These are phyloP conservation scores for Uronychia setigera DNA, from an alignment of 73 alveolate genomes.

Conservation along the genomic window DNA sequence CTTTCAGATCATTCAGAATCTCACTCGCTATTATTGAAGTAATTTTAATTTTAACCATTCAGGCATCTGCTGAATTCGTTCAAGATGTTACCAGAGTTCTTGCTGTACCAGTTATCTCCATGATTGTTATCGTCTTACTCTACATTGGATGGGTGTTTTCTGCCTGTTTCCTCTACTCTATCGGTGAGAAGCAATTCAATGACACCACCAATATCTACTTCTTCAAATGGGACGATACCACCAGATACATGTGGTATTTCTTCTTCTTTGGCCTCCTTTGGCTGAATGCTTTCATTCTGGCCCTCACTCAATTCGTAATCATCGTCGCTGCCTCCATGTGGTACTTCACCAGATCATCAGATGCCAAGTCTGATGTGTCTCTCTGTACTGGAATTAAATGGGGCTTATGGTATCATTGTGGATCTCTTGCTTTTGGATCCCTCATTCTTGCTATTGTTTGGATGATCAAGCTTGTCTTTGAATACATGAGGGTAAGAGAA, in stretches of 20 bases:
- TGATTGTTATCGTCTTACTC: conserved; percentile 72
- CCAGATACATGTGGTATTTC: conserved; percentile 87
- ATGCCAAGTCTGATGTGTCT: conserved; percentile 75
- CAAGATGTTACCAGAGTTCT: conserved; percentile 70
- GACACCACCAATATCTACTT: conserved; percentile 72
- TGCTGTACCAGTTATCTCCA: conserved; percentile 91
- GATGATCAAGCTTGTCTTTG: conserved; percentile 86
- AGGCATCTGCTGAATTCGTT: conserved; percentile 92
- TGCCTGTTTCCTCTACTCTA: conserved; percentile 80
- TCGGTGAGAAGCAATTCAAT: conserved; percentile 86
- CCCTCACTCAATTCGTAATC: conserved; percentile 89
- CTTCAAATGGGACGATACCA: conserved; percentile 90
- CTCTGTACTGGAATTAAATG: conserved; percentile 84
- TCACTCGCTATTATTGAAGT: conserved; percentile 84
- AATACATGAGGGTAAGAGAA: conserved; percentile 47
- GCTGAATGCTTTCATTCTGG: conserved; percentile 88
- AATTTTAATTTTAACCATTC: conserved; percentile 73
- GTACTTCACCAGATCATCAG: conserved; percentile 93
- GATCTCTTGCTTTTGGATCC: conserved; percentile 97
- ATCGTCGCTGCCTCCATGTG: conserved; percentile 93
- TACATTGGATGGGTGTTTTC: conserved; percentile 87
- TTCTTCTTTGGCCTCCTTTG: conserved; percentile 93
- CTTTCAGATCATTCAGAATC: conserved; percentile 90
- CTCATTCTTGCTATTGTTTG: conserved; percentile 91
- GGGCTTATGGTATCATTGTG: conserved; percentile 92